These are phyloP conservation scores for Theobroma cacao DNA, from an alignment of 345 rosid species.

Conservation along the genomic window DNA sequence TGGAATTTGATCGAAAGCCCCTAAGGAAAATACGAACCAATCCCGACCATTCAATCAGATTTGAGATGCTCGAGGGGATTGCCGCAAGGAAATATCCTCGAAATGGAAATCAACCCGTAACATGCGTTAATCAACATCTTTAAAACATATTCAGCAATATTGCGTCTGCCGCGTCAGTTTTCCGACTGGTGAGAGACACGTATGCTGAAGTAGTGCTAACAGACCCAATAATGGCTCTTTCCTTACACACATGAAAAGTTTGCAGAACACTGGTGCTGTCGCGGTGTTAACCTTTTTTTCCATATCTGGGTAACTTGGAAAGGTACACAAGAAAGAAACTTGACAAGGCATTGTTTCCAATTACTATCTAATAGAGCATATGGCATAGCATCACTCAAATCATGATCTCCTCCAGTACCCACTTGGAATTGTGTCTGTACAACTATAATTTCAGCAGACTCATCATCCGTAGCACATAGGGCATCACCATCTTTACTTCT, in stretches of 20 bases:
- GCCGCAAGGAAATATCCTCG: conserved; percentile 21
- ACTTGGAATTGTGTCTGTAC: not conserved
- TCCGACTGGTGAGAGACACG: conserved; percentile 13
- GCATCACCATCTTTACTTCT: not conserved
- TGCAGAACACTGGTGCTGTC: conserved; percentile 20
- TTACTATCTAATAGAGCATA: conserved; percentile 22
- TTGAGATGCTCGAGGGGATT: conserved; percentile 15
- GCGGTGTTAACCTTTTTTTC: conserved; percentile 13
- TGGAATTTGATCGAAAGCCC: not conserved
- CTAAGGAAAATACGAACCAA: conserved; percentile 9
- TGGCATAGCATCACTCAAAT: not conserved
- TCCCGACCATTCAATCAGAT: conserved; percentile 13
- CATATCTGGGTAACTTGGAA: conserved; percentile 20
- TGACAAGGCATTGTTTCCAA: conserved; percentile 15
- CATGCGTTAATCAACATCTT: conserved; percentile 21
- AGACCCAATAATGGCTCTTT: not conserved
- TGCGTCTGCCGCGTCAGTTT: conserved; percentile 24
- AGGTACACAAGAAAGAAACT: conserved; percentile 31
- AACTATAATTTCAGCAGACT: not conserved
- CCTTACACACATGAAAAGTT: conserved; percentile 12
- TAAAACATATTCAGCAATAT: conserved; percentile 15
- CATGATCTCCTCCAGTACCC: not conserved
- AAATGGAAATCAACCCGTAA: too few species aligned
- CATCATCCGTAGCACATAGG: not conserved
- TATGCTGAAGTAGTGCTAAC: not conserved